Evolutionary conservation across 2,329 filamentous ascomycete genomes (phyloP).

Genomic region (Colletotrichum viniferum): DNA sequence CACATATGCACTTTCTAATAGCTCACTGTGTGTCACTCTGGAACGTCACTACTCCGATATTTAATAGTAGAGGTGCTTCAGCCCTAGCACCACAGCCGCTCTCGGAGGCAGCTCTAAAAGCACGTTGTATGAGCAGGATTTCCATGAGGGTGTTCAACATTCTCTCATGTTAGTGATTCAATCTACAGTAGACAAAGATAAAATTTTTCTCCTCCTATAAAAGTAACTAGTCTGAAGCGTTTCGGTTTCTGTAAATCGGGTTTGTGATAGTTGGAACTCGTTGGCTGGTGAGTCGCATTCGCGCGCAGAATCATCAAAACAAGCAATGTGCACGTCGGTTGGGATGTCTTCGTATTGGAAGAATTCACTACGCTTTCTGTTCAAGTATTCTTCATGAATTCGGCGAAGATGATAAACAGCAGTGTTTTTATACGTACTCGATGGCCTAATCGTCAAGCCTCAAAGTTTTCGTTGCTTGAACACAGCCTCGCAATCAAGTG

Average conservation of each 20-base stretch:
- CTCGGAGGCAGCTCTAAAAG: fast-evolving
- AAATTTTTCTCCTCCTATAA: no score
- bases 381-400: background rate
- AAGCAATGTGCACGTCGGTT: no score
- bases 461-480: background rate
- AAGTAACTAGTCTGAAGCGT: no score
- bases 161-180: background rate
- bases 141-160: fast-evolving
- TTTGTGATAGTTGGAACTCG: no score
- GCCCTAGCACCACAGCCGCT: background rate
- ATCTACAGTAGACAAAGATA: background rate
- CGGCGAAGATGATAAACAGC: fast-evolving
- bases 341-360: no score
- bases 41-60: background rate
- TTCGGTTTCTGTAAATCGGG: no score
- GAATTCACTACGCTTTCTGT: no score
- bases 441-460: background rate
- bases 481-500: background rate
- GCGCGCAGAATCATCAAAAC: no score
- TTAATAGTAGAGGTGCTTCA: background rate
- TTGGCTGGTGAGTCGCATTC: fast-evolving
- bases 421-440: background rate
- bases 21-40: background rate
- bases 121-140: background rate
- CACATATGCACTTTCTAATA: background rate